These are phyloP conservation scores for Phaeosphaeria sp. DNA, from an alignment of 2,329 filamentous ascomycete genomes.

Conservation along the genomic window DNA sequence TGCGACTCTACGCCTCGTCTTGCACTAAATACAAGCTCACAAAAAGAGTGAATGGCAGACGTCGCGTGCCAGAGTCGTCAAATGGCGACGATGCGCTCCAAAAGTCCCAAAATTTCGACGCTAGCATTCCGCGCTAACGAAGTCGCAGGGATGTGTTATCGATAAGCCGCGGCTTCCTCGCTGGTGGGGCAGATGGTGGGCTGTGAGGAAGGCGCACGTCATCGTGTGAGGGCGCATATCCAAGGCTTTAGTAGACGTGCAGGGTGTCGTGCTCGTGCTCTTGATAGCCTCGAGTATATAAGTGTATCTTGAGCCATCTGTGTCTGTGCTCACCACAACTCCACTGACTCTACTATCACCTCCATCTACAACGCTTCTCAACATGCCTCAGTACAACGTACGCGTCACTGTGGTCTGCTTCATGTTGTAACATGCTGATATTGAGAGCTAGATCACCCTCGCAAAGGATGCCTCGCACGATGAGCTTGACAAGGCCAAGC, in stretches of 20 bases:
- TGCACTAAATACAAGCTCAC: background rate
- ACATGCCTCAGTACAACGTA: constrained; percentile 27
- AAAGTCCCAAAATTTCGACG: constrained; percentile 39
- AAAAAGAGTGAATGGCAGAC: constrained; percentile 2
- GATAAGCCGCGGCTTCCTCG: constrained; percentile 32
- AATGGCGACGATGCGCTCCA: constrained; percentile 5
- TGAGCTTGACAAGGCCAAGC: constrained; percentile 79
- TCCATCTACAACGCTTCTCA: constrained; percentile 7
- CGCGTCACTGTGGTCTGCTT: background rate
- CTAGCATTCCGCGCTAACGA: constrained; percentile 37
- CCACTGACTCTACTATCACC: constrained; percentile 4
- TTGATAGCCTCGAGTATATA: constrained; percentile 25
- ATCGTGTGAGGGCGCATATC: constrained; percentile 28
- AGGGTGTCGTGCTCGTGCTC: constrained; percentile 9
- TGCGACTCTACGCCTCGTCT: background rate
- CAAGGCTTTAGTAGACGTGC: constrained; percentile 27
- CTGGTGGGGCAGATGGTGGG: constrained; percentile 16
- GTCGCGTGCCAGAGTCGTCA: background rate
- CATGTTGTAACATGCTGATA: background rate
- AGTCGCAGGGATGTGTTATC: constrained; percentile 39
- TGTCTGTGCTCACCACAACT: constrained; percentile 9
- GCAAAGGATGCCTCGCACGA: constrained; percentile 72
- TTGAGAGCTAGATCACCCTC: constrained; percentile 71
- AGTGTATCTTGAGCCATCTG: constrained; percentile 9
- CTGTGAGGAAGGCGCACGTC: constrained; percentile 22